Conservation (phyloP, 352 stramenopile species). For the Plasmopara viticola region DNA sequence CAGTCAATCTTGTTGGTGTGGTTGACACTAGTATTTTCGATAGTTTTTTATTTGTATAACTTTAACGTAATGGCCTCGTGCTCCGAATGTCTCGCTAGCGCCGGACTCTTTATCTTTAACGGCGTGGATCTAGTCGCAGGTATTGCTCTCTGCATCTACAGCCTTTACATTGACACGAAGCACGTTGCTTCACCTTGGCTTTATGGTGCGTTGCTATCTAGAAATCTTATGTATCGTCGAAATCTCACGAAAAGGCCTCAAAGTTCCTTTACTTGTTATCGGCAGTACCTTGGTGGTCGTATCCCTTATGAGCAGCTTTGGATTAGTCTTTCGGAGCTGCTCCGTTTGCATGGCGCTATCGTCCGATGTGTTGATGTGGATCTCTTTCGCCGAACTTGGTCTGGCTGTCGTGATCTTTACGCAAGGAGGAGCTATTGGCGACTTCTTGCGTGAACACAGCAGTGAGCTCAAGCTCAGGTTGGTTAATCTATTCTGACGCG, state of each 20-base stretch:
- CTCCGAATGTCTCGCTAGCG: constrained; percentile 42
- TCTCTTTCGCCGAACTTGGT: constrained; percentile 63
- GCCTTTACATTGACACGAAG: constrained; percentile 59
- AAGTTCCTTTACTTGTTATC: constrained; percentile 50
- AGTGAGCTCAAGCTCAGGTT: constrained; percentile 60
- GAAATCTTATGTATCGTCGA: not conserved
- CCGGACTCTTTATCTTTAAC: constrained; percentile 74
- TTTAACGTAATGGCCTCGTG: constrained; percentile 19
- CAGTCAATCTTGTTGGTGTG: too few relatives aligned
- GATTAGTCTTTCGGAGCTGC: constrained; percentile 38
- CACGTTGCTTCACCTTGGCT: constrained; percentile 63
- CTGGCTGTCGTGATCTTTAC: constrained; percentile 75
- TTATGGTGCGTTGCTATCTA: constrained; percentile 32
- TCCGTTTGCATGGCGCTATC: constrained; percentile 46
- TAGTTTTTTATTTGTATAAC: not conserved
- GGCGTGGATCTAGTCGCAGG: constrained; percentile 64
- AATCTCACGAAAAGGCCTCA: constrained; percentile 3
- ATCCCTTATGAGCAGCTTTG: constrained; percentile 61
- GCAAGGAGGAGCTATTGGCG: constrained; percentile 52
- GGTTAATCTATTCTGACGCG: not conserved
- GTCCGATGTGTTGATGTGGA: constrained; percentile 45
- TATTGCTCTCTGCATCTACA: constrained; percentile 51
- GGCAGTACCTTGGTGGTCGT: constrained; percentile 46
- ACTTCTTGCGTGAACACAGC: constrained; percentile 65
- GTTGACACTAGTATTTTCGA: too few relatives aligned